Conservation (phyloP, 345 rosid species). For the Hibiscus tridactylites region DNA sequence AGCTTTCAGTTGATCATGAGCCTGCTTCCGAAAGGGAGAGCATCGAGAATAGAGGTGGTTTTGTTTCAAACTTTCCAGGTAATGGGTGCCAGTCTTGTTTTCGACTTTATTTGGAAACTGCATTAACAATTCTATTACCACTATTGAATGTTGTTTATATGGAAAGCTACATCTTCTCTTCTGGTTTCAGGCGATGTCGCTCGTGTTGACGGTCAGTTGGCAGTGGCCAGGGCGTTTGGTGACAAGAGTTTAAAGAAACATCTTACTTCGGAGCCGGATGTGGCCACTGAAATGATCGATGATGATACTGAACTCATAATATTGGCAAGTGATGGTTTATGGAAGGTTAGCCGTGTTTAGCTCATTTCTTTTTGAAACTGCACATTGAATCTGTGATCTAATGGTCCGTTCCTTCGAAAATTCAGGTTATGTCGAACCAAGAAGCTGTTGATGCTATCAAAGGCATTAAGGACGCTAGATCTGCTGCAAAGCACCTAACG, state of each 20-base stretch:
- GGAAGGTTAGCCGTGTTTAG: conserved; percentile 48
- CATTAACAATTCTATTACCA: neutral
- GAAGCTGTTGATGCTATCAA: conserved; percentile 64
- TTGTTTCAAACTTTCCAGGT: conserved; percentile 87
- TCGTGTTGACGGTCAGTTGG: conserved; percentile 86
- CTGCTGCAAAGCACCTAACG: conserved; percentile 73
- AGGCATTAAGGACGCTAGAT: conserved; percentile 52
- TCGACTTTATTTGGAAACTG: neutral
- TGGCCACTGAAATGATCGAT: conserved; percentile 41
- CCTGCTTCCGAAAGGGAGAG: conserved; percentile 58
- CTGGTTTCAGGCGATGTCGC: conserved; percentile 73
- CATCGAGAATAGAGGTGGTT: conserved; percentile 82
- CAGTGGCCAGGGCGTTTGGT: conserved; percentile 95
- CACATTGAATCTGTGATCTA: neutral
- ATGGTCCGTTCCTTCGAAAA: neutral
- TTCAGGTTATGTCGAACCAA: conserved; percentile 83
- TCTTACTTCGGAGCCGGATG: conserved; percentile 86
- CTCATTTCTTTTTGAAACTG: neutral
- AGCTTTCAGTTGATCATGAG: conserved; percentile 84
- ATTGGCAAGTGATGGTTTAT: conserved; percentile 86
- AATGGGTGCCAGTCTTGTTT: neutral
- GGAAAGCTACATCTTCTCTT: neutral
- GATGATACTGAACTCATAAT: conserved; percentile 65
- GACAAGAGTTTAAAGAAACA: conserved; percentile 82
- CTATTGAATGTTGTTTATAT: neutral